Base-by-base conservation (phyloP, 2,329 filamentous ascomycete genomes). In the Hypoxylon sp. region DNA sequence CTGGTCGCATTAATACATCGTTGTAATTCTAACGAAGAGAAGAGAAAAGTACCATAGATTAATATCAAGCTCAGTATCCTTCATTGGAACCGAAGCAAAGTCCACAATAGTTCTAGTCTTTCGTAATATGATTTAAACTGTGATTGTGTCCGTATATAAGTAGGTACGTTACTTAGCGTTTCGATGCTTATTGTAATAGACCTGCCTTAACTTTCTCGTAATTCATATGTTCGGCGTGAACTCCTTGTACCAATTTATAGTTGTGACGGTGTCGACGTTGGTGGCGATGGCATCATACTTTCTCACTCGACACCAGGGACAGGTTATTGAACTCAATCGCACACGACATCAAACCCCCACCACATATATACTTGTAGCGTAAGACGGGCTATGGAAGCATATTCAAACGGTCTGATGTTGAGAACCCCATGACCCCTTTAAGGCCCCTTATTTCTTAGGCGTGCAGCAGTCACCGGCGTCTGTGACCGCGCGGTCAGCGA, bases 381-480 rank as follows among this genome's bases (percentile, higher is more conserved):
- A 20, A 30, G 27, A 46, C 31, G 30, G 20, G 20, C 27, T 22
- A 33, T 27, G 40, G 25, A 6, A 7, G 8, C n/a, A 7, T 49
- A 48, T 20, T 40, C 48, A 33, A 33, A 42, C 49, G 60, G 51
- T n/a, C 31, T 60, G 59, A 56, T 64, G 11, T 25, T 35, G 37
- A 11, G 31, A 55, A 66, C 65, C 25, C 62, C 49, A 61, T 64
- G 48, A 37, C 6, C 70, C 74, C 27, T 20, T 59, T 27, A 0
- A 1, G 14, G 17, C 3, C 49, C 46, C 49, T 66, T 61, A 72
- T 46, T 72, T 68, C 72, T 81, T 81, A 0, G 84, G 85, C 49
- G 80, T 79, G 72, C 88, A 89, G 75, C 88, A 89, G 72, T 88
- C 86, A 2, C 85, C 85, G 0, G 85, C 84, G 14, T 80, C 78